Percentiles rank a stretch among this genome's conserved stretches.
Evolutionary conservation across 768 basidiomycete species (phyloP).

Genomic region (Filobasidium wieringae): DNA sequence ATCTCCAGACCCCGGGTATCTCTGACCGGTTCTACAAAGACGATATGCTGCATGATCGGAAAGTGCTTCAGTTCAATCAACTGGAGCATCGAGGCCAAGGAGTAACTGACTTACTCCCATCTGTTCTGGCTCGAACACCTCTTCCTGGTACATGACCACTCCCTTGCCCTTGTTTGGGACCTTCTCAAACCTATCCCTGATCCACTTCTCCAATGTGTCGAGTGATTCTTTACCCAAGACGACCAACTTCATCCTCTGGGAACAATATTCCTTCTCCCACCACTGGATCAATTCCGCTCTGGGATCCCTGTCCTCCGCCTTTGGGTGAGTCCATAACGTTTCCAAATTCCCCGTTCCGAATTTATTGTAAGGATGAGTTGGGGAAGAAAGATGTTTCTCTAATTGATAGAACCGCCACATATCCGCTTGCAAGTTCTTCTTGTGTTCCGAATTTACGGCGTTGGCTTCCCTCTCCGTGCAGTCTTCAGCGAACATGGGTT

Average conservation of each 20-base stretch:
- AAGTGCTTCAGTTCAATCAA: not conserved
- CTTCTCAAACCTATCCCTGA: slow-evolving; percentile 30
- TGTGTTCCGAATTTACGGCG: slow-evolving; percentile 72
- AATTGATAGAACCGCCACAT: slow-evolving; percentile 84
- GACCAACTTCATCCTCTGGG: slow-evolving; percentile 50
- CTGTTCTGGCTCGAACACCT: slow-evolving; percentile 26
- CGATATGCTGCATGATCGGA: slow-evolving; percentile 27
- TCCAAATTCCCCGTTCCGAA: slow-evolving; percentile 71
- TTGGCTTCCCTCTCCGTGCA: slow-evolving; percentile 57
- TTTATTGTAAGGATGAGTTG: slow-evolving; percentile 75
- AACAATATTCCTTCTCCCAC: slow-evolving; percentile 41
- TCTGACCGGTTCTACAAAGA: slow-evolving; percentile 75
- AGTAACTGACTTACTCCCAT: slow-evolving; percentile 30
- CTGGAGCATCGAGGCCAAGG: not conserved
- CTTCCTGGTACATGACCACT: slow-evolving; percentile 25
- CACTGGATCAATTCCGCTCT: slow-evolving; percentile 41
- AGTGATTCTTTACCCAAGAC: slow-evolving; percentile 39
- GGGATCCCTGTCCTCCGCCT: slow-evolving; percentile 37
- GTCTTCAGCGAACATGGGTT: slow-evolving; percentile 59
- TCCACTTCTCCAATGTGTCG: slow-evolving; percentile 33
- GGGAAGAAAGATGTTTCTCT: slow-evolving; percentile 69
- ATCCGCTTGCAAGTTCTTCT: slow-evolving; percentile 66
- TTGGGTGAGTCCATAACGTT: slow-evolving; percentile 40
- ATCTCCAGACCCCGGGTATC: slow-evolving; percentile 72
- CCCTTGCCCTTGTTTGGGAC: slow-evolving; percentile 29